phyloP scores from a whole-genome alignment of 306 rosid genomes.

The Acmispon strigosus region DNA sequence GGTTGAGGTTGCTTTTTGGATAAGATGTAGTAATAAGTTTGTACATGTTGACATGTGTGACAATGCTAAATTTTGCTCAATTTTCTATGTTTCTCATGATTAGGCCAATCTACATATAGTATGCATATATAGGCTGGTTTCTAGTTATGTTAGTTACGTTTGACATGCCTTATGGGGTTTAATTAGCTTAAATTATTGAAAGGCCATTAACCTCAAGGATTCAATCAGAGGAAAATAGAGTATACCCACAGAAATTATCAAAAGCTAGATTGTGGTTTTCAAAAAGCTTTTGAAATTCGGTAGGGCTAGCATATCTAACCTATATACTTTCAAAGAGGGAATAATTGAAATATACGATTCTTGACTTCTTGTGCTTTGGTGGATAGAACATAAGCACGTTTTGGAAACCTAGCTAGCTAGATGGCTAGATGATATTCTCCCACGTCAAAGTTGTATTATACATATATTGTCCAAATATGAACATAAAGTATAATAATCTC shows the following conservation, averaged over 20 bases:
- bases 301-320: neutral
- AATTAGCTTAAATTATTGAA: too few relatives aligned
- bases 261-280: slow-evolving; percentile 1
- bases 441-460: neutral
- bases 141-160: neutral
- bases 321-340: slow-evolving; percentile 5
- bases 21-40: neutral
- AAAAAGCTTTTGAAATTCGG: slow-evolving; percentile 20
- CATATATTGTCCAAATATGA: too few relatives aligned
- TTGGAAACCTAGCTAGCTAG: neutral
- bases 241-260: neutral
- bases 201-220: neutral
- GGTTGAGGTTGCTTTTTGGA: slow-evolving; percentile 30
- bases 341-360: neutral
- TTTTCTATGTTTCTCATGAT: too few relatives aligned
- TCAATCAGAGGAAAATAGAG: neutral
- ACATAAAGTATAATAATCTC: too few relatives aligned
- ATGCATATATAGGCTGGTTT: neutral
- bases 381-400: neutral
- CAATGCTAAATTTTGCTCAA: neutral
- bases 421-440: neutral
- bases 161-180: neutral
- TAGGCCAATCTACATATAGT: neutral
- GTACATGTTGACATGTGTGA: neutral
- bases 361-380: neutral